Conservation (phyloP, 2,329 filamentous ascomycete species). For the Ceratocystiopsis sp. region DNA sequence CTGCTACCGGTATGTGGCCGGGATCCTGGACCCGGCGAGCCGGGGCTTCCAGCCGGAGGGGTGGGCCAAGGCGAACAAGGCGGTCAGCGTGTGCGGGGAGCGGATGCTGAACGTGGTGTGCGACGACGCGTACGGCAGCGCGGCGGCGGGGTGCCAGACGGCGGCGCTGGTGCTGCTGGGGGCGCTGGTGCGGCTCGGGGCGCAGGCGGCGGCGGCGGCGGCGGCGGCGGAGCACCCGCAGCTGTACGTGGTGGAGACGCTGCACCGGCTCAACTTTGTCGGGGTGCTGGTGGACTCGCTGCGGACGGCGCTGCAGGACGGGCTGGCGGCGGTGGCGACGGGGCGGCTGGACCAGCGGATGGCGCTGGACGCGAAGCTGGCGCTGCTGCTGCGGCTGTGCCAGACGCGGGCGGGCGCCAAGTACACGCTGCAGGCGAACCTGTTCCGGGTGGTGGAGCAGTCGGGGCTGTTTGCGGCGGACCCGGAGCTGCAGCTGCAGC, state of each 20-base stretch:
- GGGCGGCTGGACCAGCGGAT: conserved; percentile 27
- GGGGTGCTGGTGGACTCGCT: conserved; percentile 81
- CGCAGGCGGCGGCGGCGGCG: conserved; percentile 49
- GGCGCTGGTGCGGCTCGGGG: conserved; percentile 56
- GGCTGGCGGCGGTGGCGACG: conserved; percentile 29
- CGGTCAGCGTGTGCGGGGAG: conserved; percentile 51
- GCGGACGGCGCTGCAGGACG: conserved; percentile 57
- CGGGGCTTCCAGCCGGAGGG: conserved; percentile 25
- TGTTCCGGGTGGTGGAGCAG: conserved; percentile 65
- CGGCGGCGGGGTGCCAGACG: conserved; percentile 60
- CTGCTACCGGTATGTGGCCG: conserved; percentile 68
- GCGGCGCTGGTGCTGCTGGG: conserved; percentile 75
- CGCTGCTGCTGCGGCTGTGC: conserved; percentile 67
- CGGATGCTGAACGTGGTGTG: conserved; percentile 73
- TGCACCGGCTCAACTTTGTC: conserved; percentile 80
- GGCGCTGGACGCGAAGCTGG: conserved; percentile 54
- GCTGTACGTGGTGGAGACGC: conserved; percentile 52
- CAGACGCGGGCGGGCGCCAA: conserved; percentile 74
- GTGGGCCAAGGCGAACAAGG: conserved; percentile 50
- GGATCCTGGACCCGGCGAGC: conserved; percentile 38
- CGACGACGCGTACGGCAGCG: conserved; percentile 80
- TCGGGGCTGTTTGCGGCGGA: conserved; percentile 81
- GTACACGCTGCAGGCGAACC: conserved; percentile 72
- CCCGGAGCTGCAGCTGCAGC: conserved; percentile 71
- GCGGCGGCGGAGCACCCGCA: too few relatives aligned